Evolutionary conservation across 1,284 basidiomycete species (phyloP).

Genomic region (Ceratobasidium sp.): DNA sequence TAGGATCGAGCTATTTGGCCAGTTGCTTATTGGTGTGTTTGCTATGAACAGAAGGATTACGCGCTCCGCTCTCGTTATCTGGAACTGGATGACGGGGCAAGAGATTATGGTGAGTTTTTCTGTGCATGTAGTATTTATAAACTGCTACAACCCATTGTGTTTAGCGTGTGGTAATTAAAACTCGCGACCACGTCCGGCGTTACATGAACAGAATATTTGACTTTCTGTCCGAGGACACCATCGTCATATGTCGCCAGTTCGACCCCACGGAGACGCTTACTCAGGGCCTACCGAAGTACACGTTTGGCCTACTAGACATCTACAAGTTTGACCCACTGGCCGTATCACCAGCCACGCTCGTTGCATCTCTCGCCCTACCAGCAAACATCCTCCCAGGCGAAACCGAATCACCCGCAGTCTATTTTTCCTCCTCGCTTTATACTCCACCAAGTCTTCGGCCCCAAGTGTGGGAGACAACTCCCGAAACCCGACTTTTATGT

Average conservation of each 20-base stretch:
- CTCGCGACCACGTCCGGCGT: background rate
- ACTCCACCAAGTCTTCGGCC: background rate
- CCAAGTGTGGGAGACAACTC: background rate
- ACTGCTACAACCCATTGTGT: background rate
- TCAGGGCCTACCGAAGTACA: background rate
- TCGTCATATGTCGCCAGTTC: background rate
- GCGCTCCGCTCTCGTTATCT: background rate
- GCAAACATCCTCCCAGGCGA: background rate
- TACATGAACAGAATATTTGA: background rate
- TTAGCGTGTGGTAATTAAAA: background rate
- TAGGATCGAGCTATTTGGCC: background rate
- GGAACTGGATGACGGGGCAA: background rate
- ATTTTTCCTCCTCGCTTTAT: background rate
- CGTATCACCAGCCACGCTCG: background rate
- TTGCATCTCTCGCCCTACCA: background rate
- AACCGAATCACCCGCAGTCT: background rate
- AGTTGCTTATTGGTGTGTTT: background rate
- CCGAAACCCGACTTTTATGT: background rate
- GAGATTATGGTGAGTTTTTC: background rate
- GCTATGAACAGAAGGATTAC: background rate
- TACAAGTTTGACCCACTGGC: background rate
- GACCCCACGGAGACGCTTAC: background rate
- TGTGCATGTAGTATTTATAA: background rate
- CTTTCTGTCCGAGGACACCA: background rate
- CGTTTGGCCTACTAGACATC: background rate